Conservation (phyloP, 768 basidiomycete genomes). For the Lactarius indigo region DNA sequence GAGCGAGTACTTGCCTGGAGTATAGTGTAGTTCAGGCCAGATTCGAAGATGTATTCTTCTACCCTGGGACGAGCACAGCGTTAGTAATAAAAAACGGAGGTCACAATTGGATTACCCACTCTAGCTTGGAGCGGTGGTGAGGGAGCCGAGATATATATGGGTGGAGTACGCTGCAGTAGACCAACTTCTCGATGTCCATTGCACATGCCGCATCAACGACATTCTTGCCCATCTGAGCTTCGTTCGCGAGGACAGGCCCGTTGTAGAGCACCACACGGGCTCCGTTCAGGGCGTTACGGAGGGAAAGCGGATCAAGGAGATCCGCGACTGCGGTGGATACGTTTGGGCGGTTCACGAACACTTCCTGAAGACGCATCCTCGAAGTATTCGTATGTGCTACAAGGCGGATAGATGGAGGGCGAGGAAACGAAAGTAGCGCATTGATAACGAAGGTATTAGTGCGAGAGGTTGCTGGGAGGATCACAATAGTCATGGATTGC, state of each 20-base stretch:
- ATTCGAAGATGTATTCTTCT: conserved; percentile 38
- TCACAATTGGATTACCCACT: conserved; percentile 9
- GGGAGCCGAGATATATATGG: conserved; percentile 23
- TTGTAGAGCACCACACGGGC: conserved; percentile 21
- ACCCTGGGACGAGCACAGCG: conserved; percentile 24
- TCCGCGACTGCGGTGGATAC: conserved; percentile 20
- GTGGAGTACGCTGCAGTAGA: conserved; percentile 23
- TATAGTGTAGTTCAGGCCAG: conserved; percentile 37
- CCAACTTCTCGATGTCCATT: conserved; percentile 23
- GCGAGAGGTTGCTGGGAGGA: conserved; percentile 23
- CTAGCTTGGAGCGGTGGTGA: conserved; percentile 23
- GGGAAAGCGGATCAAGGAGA: conserved; percentile 17
- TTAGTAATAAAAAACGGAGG: background rate
- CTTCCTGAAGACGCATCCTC: conserved; percentile 10
- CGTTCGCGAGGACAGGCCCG: conserved; percentile 16
- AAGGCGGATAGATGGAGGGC: conserved; percentile 20
- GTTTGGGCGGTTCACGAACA: conserved; percentile 6
- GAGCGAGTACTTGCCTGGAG: conserved; percentile 28
- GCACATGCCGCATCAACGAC: conserved; percentile 24
- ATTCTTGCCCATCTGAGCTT: conserved; percentile 24
- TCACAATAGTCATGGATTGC: conserved; percentile 23
- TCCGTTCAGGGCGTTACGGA: conserved; percentile 14
- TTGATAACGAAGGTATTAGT: conserved; percentile 20
- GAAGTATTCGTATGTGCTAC: conserved; percentile 13
- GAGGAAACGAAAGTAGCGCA: conserved; percentile 22